Percentiles rank a stretch among this genome's conserved stretches.
phyloP scores from a whole-genome alignment of 176 grass and related monocot species.

The Zizania latifolia region DNA sequence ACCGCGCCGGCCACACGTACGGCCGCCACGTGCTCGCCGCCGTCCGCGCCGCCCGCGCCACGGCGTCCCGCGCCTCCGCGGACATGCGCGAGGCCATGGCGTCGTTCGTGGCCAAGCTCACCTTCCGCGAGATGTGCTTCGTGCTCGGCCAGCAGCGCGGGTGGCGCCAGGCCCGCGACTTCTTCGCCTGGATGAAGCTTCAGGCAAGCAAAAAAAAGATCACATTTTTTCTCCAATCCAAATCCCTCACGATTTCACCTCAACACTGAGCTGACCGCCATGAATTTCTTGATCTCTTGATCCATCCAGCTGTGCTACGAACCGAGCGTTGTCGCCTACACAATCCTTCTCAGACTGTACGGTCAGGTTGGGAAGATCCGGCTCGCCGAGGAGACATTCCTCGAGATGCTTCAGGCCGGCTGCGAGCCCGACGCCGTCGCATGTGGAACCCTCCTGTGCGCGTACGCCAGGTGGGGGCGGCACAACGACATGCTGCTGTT shows the following conservation, averaged over 20 bases:
- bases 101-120: slow-evolving; percentile 78
- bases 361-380: slow-evolving; percentile 63
- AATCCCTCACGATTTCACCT: background rate
- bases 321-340: slow-evolving; percentile 85
- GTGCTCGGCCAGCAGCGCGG: slow-evolving; percentile 84
- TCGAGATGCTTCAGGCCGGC: slow-evolving; percentile 89
- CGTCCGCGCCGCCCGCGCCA: slow-evolving; percentile 57
- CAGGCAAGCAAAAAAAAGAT: slow-evolving; percentile 40
- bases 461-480: slow-evolving; percentile 71
- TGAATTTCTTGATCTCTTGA: background rate
- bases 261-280: background rate
- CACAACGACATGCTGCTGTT: slow-evolving; percentile 87
- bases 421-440: slow-evolving; percentile 79
- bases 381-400: slow-evolving; percentile 74
- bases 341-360: slow-evolving; percentile 68
- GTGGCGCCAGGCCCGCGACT: slow-evolving; percentile 78
- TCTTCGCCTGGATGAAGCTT: slow-evolving; percentile 96
- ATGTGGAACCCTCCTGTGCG: slow-evolving; percentile 84
- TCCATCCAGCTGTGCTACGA: slow-evolving; percentile 72
- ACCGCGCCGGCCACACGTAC: slow-evolving; percentile 70
- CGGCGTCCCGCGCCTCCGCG: slow-evolving; percentile 36
- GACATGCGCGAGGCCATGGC: slow-evolving; percentile 73
- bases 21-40: slow-evolving; percentile 78
- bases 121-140: slow-evolving; percentile 94
- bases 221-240: too few species aligned